phyloP scores from a whole-genome alignment of 148 eudicot species.

The Cornus suecica region DNA sequence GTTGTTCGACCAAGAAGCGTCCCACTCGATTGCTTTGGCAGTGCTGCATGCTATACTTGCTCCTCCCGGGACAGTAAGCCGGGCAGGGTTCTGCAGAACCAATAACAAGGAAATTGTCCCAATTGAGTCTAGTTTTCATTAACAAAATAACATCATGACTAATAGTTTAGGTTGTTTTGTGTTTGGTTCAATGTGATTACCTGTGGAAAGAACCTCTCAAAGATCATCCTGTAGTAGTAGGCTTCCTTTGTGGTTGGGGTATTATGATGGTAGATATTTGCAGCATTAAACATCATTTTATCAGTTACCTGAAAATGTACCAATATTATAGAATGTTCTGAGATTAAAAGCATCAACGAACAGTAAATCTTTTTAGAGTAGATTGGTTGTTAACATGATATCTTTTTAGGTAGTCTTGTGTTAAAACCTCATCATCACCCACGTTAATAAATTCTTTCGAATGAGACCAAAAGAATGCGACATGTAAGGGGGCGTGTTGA shows the following conservation, averaged over 20 bases:
- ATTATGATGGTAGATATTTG: conserved; percentile 70
- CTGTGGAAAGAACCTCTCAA: conserved; percentile 91
- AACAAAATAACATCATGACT: background rate
- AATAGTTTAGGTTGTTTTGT: background rate
- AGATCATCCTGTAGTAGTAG: conserved; percentile 75
- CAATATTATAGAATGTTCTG: too few species aligned
- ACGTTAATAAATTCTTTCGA: too few species aligned
- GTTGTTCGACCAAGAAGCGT: conserved; percentile 74
- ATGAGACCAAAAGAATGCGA: too few species aligned
- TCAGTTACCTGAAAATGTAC: conserved; percentile 67
- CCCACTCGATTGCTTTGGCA: conserved; percentile 86
- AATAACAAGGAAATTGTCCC: background rate
- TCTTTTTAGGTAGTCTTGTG: too few species aligned
- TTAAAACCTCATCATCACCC: too few species aligned
- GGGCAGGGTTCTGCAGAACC: conserved; percentile 66
- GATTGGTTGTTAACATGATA: too few species aligned
- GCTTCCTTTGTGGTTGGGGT: conserved; percentile 90
- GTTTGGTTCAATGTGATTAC: conserved; percentile 18
- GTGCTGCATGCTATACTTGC: conserved; percentile 92
- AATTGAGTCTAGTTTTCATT: background rate
- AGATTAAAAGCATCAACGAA: background rate
- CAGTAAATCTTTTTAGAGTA: too few species aligned
- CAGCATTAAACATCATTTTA: conserved; percentile 77
- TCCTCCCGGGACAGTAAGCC: conserved; percentile 78
- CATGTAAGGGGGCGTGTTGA: too few species aligned